Base-by-base conservation (phyloP, 2,329 filamentous ascomycete species). In the Ascochyta koolunga region DNA sequence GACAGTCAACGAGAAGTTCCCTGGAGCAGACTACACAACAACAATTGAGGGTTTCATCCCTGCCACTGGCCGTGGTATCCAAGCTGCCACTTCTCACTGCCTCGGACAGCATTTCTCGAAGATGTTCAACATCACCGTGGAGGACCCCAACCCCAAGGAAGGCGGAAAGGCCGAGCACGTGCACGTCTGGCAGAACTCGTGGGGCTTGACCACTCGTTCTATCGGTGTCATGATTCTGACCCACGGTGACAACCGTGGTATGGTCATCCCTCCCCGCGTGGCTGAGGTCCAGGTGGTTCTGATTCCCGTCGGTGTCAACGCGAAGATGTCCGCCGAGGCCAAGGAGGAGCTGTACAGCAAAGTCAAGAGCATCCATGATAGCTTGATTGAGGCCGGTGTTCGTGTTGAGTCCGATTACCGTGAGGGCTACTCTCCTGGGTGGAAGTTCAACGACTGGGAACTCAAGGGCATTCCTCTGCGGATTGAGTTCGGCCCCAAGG, bases 211-310 rank as follows among this genome's bases (percentile, higher is more conserved):
- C 1, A 99, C 95, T 49, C 91, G 95, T 73, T 91, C 93, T 52
- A 96, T 99, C 63, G 96, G 95, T 79, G 92, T 98, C 75, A 98
- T 98, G 93, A 90, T 97, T 70, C 95, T 99, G 87, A 92, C 96
- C 57, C 95, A 99, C 78, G 89, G 92, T 69, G 95, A 99, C 74
- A 89, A 99, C 80, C 93, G 93, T 77, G 95, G 95, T 61, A 83
- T 99, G 16, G 92, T 98, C 58, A 86, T 98, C 46, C 95, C 95
- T 72, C 95, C 95, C 35, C 86, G 92, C 50, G 90, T 98, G 46
- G 88, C 93, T 61, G 91, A 93, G 78, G 82, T 88, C 59, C 95
- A 99, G 77, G 86, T 87, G 38, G 84, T 97, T 64, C 84, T 99
- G 59, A 88, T 99, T 51, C 93, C 96, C 8, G 93, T 98, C 36